Evolutionary conservation across 2,329 filamentous ascomycete genomes (phyloP).

Genomic region (Ilyonectria destructans): DNA sequence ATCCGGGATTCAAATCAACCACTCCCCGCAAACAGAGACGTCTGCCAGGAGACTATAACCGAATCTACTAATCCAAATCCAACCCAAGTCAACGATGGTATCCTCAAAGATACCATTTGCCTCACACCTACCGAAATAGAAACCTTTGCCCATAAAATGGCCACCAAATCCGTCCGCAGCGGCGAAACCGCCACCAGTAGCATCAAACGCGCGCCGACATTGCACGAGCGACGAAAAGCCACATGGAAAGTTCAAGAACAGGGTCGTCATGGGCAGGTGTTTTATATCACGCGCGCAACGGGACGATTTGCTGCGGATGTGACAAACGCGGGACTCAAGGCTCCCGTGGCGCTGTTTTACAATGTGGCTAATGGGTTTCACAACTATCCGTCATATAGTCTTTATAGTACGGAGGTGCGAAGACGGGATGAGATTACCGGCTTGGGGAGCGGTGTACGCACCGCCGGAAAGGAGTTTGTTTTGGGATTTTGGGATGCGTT

Average conservation of each 20-base stretch:
- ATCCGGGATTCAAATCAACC: too few species aligned
- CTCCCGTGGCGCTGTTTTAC: constrained; percentile 79
- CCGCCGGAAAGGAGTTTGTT: constrained; percentile 76
- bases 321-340: constrained; percentile 73
- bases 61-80: background rate
- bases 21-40: constrained; percentile 1
- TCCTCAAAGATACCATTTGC: too few species aligned
- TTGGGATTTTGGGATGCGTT: constrained; percentile 79
- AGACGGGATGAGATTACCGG: constrained; percentile 77
- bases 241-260: constrained; percentile 47
- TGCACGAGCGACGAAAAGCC: constrained; percentile 42
- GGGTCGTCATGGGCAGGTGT: constrained; percentile 45
- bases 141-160: constrained; percentile 49
- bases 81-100: too few species aligned
- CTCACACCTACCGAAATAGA: constrained; percentile 47
- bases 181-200: constrained; percentile 61
- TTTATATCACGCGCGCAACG: constrained; percentile 56
- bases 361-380: constrained; percentile 81
- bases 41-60: background rate
- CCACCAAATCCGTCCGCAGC: constrained; percentile 60
- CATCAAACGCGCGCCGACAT: constrained; percentile 35
- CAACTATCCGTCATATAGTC: constrained; percentile 78
- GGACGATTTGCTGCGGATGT: constrained; percentile 73
- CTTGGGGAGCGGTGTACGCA: constrained; percentile 71
- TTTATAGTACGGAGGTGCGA: constrained; percentile 73